A percentile compares a stretch with the other conserved stretches of the same genome.
phyloP scores from a whole-genome alignment of 225 moss, liverwort and hornwort species.

The Marchantia paleacea region DNA sequence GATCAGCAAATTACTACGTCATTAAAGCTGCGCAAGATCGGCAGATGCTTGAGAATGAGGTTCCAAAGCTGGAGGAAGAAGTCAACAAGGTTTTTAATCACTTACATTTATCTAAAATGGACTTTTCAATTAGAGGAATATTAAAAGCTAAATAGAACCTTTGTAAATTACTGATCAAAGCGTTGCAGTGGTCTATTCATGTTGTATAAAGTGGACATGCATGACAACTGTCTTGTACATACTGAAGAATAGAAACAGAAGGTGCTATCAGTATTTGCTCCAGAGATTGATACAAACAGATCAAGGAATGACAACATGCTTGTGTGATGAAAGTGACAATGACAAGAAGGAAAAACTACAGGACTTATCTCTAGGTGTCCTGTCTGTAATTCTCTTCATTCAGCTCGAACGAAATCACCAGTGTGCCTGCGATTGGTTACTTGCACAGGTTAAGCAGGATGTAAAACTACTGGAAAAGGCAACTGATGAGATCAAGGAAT shows the following conservation, averaged over 20 bases:
- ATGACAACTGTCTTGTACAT: not conserved
- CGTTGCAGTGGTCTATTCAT: no score
- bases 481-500: constrained; percentile 50
- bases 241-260: not conserved
- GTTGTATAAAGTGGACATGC: not conserved
- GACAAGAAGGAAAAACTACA: not conserved
- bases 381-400: not conserved
- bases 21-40: constrained; percentile 53
- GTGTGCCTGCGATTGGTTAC: not conserved
- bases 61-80: constrained; percentile 62
- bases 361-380: no score
- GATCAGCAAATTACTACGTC: constrained; percentile 59
- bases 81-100: constrained; percentile 50
- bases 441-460: constrained; percentile 52
- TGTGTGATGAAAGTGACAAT: not conserved
- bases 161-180: no score
- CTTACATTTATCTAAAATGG: no score
- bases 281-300: no score
- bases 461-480: constrained; percentile 66
- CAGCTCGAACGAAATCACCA: not conserved
- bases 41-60: constrained; percentile 57
- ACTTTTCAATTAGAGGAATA: no score
- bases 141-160: no score
- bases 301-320: not conserved
- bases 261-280: no score